Base-by-base conservation (phyloP, 306 rosid species). In the Prunus kanzakura region DNA sequence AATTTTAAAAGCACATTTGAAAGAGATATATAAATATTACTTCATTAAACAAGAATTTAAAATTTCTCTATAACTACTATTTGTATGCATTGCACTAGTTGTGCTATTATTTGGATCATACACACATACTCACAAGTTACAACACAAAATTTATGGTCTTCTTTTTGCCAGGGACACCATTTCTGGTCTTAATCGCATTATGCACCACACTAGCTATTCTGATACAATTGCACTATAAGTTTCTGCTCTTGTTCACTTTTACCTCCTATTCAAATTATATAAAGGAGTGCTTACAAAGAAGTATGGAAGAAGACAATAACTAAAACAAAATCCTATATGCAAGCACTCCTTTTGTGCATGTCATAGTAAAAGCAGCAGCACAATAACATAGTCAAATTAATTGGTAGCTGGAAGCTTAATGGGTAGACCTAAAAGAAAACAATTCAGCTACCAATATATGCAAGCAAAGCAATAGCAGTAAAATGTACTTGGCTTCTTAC, bases 381-480 rank as follows among this genome's bases (percentile, higher is more conserved):
- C 18, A 55, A 0, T 54, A 51, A 18, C 62, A 29, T 6, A 0
- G 22, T 32, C 10, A 12, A 11, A 70, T 13, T 22, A 47, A 47
- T 3, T 1, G 52, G 52, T 13, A 47, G 52, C 52, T 38, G 9
- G 15, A 52, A 52, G 15, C 57, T 18, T 52, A 18, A 49, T 13
- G 52, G 52, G 52, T 38, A 38, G 43, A 38, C 43, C 43, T 8
- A 38, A 38, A 38, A 38, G 43, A 38, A 38, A 38, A 38, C 43
- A 38, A 38, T 38, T 38, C 43, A 38, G 8, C 43, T 38, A 38
- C 43, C 43, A 38, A 38, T 38, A 38, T 38, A 38, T 7, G 43
- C 20, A 94, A 10, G 29, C 27, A 5, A 35, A 64, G 43, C 97
- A 81, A 97, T 95, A 23, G 98, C 98, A 71, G 92, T 94, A 97